A percentile compares a stretch with the other conserved stretches of the same genome.
phyloP scores from a whole-genome alignment of 2,329 filamentous ascomycete genomes.

The Lachnellula hyalina region DNA sequence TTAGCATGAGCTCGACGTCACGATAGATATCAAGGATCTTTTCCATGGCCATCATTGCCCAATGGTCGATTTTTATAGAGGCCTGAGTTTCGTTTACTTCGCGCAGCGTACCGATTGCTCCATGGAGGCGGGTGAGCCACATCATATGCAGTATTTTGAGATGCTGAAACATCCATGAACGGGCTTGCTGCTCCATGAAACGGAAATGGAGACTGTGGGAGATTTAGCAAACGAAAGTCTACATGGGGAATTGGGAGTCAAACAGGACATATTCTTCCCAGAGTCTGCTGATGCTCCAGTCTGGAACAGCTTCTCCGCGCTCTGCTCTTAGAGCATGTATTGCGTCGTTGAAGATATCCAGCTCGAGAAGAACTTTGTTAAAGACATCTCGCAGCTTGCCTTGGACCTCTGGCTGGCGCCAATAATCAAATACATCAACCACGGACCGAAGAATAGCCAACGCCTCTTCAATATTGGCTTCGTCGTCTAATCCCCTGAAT shows the following conservation, averaged over 20 bases:
- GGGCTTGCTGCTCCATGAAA: slow-evolving; percentile 17
- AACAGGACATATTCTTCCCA: slow-evolving; percentile 20
- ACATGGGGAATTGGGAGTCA: neutral
- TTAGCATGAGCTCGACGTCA: slow-evolving; percentile 15
- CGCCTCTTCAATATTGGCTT: slow-evolving; percentile 23
- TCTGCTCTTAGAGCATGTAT: slow-evolving; percentile 6
- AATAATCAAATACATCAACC: slow-evolving; percentile 20
- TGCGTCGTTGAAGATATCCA: slow-evolving; percentile 23
- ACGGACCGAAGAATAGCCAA: slow-evolving; percentile 18
- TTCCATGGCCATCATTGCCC: slow-evolving; percentile 18
- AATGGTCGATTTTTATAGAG: slow-evolving; percentile 19
- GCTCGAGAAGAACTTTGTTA: slow-evolving; percentile 20
- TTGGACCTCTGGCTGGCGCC: slow-evolving; percentile 15
- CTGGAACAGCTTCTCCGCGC: slow-evolving; percentile 11
- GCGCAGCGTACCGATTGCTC: slow-evolving; percentile 7
- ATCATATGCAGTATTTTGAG: slow-evolving; percentile 14
- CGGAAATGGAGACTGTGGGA: slow-evolving; percentile 9
- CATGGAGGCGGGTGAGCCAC: slow-evolving; percentile 17
- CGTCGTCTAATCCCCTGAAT: slow-evolving; percentile 17
- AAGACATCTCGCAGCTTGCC: slow-evolving; percentile 15
- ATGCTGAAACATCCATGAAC: slow-evolving; percentile 13
- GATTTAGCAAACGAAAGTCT: neutral
- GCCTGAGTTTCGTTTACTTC: slow-evolving; percentile 12
- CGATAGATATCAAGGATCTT: slow-evolving; percentile 20
- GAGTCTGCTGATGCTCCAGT: slow-evolving; percentile 16